Percentiles rank a stretch among this genome's conserved stretches.
phyloP scores from a whole-genome alignment of 1,139 yeast species.

The Geotrichum klebahnii region DNA sequence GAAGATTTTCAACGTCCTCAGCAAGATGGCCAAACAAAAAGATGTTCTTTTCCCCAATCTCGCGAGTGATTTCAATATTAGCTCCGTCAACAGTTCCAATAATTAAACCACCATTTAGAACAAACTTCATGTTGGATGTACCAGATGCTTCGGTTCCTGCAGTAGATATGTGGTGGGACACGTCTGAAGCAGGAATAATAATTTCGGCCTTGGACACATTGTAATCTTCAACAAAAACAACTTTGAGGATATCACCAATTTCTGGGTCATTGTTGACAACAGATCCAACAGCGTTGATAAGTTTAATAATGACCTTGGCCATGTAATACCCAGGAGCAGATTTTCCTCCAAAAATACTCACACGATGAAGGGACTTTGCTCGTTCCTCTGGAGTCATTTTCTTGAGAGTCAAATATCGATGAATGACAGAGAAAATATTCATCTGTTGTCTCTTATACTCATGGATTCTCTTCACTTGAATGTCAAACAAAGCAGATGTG shows the following conservation, averaged over 20 bases:
- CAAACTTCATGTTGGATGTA: constrained; percentile 94
- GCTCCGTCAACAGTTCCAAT: constrained; percentile 98
- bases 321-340: constrained; percentile 96
- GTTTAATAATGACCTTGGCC: constrained; percentile 85
- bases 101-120: constrained; percentile 86
- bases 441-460: constrained; percentile 94
- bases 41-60: constrained; percentile 88
- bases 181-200: constrained; percentile 83
- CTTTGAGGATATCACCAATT: constrained; percentile 72
- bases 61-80: constrained; percentile 89
- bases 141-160: constrained; percentile 98
- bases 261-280: constrained; percentile 76
- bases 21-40: constrained; percentile 87
- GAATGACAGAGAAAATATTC: constrained; percentile 83
- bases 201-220: constrained; percentile 92
- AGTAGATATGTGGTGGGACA: constrained; percentile 93
- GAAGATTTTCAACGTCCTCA: constrained; percentile 80
- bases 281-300: constrained; percentile 74
- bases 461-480: constrained; percentile 92
- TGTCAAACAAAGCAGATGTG: constrained; percentile 69
- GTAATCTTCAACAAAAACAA: constrained; percentile 85
- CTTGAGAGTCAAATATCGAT: constrained; percentile 76
- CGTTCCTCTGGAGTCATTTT: constrained; percentile 64
- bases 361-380: constrained; percentile 65
- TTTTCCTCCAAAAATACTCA: constrained; percentile 85